These are phyloP conservation scores for Neonectria punicea DNA, from an alignment of 2,329 filamentous ascomycete genomes.

Conservation along the genomic window DNA sequence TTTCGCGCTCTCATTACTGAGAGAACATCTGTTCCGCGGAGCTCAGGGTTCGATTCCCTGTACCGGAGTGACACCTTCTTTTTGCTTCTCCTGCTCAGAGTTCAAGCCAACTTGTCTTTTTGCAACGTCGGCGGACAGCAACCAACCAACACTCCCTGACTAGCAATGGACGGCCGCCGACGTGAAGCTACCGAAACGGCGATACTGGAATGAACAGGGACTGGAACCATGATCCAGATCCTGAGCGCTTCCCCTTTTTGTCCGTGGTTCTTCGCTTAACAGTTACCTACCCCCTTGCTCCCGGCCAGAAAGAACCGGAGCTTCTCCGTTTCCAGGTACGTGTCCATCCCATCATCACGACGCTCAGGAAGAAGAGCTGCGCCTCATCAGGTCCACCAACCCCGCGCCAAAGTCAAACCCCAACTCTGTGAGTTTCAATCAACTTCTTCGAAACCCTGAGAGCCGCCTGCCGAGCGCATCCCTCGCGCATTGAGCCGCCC, in stretches of 20 bases:
- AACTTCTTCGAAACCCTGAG: too few species aligned
- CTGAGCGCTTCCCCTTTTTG: background rate
- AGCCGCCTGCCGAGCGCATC: background rate
- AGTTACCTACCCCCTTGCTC: too few species aligned
- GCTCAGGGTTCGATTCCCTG: constrained; percentile 30
- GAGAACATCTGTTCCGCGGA: constrained; percentile 26
- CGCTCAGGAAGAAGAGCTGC: background rate
- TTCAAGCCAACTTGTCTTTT: background rate
- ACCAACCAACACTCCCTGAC: too few species aligned
- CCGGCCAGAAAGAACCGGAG: background rate
- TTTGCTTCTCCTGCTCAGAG: background rate
- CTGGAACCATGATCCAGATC: background rate
- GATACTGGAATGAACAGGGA: background rate
- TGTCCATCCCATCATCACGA: background rate
- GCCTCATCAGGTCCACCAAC: background rate
- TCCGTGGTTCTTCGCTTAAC: background rate
- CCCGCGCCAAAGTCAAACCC: background rate
- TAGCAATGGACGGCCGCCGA: too few species aligned
- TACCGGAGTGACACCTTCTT: constrained; percentile 20
- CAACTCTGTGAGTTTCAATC: background rate
- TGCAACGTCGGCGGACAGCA: background rate
- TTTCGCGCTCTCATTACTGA: constrained; percentile 47
- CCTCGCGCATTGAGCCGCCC: background rate
- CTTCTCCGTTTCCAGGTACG: background rate
- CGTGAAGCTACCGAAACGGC: background rate